Evolutionary conservation across 1,284 basidiomycete species (phyloP), one percentile per base, ranked within the genome.

Genomic region (Leccinum subrobustum): DNA sequence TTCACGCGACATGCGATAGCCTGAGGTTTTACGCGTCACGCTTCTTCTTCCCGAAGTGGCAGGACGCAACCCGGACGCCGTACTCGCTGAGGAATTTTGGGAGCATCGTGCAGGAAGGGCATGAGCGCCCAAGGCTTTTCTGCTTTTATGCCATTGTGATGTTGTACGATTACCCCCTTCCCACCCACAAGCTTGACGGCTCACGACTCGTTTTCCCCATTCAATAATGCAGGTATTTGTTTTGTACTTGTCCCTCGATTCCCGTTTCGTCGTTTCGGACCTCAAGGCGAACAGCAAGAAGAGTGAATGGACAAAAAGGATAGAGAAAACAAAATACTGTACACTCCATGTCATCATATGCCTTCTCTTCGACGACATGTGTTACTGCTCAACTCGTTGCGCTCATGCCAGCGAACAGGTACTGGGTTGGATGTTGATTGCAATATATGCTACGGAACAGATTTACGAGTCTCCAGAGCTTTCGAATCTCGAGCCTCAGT

Each of bases 41-140:
- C 78, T 92, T n/a, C 81, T 93, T 54, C 80, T 92, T 5, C 90
- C 91, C 27, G 92, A 95, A 75, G 92, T 92, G 47, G 87, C 83
- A 67, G 86, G 82, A 39, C 83, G 86, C 64, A 86, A 91, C 58
- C 86, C 92, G 12, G 92, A 94, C 69, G 76, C 84, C 12, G 68
- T 89, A 16, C 76, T 85, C 42, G 81, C 79, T 2, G 76, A 82
- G 66, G 87, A 89, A 72, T 73, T 85, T 14, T 72, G 73, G 25
- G 77, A 74, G 59, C 62, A 72, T 6, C 64, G 47, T 4, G 1
- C 18, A 5, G 27, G 1, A 2, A n/a, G 23, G 2, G 35, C 20
- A 47, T 63, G 50, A 67, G 7, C 1, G 8, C n/a, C 4, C 47
- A 12, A 3, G 23, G 33, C 6, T 33, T 20, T 7, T 53, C 7